A percentile compares a stretch with the other conserved stretches of the same genome.
Evolutionary conservation across 2,329 filamentous ascomycete genomes (phyloP).

Genomic region (Didymella segeticola): DNA sequence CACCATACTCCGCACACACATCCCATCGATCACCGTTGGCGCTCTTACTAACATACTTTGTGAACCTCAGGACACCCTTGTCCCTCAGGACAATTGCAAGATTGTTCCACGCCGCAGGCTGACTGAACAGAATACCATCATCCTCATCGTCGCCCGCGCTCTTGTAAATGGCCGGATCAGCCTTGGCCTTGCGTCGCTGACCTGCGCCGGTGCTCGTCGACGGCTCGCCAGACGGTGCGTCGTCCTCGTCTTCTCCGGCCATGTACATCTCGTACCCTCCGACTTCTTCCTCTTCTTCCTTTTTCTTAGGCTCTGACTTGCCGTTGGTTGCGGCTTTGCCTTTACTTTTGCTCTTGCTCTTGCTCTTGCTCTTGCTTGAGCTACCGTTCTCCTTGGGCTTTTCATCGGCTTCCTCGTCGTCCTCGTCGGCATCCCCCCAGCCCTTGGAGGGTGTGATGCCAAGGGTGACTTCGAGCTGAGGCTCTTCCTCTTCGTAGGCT

Average conservation of each 20-base stretch:
- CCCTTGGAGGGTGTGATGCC: conserved; percentile 83
- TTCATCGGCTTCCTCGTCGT: conserved; percentile 55
- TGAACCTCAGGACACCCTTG: conserved; percentile 84
- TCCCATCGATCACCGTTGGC: conserved; percentile 94
- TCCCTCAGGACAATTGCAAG: conserved; percentile 90
- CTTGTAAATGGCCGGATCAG: conserved; percentile 83
- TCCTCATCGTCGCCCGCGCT: conserved; percentile 69
- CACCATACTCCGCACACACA: conserved; percentile 78
- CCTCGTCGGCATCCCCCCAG: conserved; percentile 77
- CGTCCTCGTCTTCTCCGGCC: conserved; percentile 78
- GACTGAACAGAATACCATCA: conserved; percentile 73
- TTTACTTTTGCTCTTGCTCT: conserved; percentile 9
- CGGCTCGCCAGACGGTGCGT: conserved; percentile 44
- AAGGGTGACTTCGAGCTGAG: conserved; percentile 85
- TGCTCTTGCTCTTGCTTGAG: conserved; percentile 15
- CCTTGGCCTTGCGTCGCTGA: conserved; percentile 52
- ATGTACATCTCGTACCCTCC: conserved; percentile 91
- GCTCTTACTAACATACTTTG: conserved; percentile 88
- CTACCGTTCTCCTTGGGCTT: conserved; percentile 49
- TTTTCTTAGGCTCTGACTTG: conserved; percentile 25
- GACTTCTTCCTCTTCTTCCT: conserved; percentile 61
- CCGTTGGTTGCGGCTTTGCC: conserved; percentile 24
- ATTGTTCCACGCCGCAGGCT: conserved; percentile 82
- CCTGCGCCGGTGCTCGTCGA: conserved; percentile 56
- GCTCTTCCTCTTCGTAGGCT: conserved; percentile 73